Base-by-base conservation (phyloP, 441 rosid genomes). In the Eruca vesicaria region DNA sequence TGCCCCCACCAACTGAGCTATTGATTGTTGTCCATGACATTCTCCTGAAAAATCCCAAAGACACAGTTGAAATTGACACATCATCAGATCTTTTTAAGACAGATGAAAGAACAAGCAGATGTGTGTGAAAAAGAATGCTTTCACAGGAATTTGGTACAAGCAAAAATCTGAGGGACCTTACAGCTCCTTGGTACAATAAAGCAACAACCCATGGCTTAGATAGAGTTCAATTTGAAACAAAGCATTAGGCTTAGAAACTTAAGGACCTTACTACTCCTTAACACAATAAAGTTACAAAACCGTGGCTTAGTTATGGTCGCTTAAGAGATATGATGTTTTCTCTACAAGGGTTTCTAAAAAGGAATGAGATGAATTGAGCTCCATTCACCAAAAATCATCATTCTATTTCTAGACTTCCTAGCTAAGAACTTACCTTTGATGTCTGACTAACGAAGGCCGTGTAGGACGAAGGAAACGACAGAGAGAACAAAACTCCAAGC, bases 1-100 rank as follows among this genome's bases (percentile, higher is more conserved):
- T 84, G 64, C 79, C 62, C 43, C 83, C 83, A 85, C 85, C 84
- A 23, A 73, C 78, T 32, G 74, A 81, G 80, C 95, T 90, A 74
- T 55, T 82, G 65, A 88, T 71, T 35, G 74, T 29, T 68, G 81
- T 63, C 92, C 91, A 88, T 14, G 82, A 62, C 82, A 78, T 78
- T 55, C 76, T 84, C 86, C 97, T 89, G 82, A 36, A 78, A 26
- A 36, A 58, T 75, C 41, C 66, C 56, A 78, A 67, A 82, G 9
- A 68, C 21, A 73, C 71, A 31, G 32, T 57, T 9, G 9, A 58
- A 9, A 58, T 29, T 23, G 48, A n/a, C 19, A 64, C 29, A 56
- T 5, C 33, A 50, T 20, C 29, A 4, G 52, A 69, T 14, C 41
- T 67, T 43, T 28, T 14, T 29, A 29, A 19, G 8, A 53, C 35